Conservation (phyloP, 495 filamentous ascomycete genomes). For the Tuber borchii region DNA sequence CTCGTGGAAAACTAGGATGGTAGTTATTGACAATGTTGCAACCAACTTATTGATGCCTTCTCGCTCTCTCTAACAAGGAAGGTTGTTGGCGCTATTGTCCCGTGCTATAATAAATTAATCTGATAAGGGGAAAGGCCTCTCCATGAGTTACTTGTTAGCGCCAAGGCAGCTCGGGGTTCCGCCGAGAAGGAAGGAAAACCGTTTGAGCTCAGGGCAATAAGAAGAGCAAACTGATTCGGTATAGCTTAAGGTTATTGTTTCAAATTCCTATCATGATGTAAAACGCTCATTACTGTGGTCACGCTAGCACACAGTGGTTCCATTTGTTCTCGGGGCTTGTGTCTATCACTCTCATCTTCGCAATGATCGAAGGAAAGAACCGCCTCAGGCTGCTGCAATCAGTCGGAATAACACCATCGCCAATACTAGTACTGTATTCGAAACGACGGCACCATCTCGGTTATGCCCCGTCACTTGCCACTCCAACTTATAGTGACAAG, state of each 20-base stretch:
- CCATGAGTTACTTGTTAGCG: background rate
- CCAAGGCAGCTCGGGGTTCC: background rate
- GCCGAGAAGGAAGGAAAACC: slow-evolving; percentile 5
- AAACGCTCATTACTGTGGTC: background rate
- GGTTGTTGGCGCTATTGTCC: background rate
- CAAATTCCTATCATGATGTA: background rate
- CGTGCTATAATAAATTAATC: background rate
- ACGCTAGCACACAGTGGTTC: background rate
- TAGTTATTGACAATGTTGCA: background rate
- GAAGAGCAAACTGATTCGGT: background rate
- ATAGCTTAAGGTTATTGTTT: background rate
- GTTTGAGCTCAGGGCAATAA: background rate
- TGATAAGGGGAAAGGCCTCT: background rate
- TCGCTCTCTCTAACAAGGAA: background rate
- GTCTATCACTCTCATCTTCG: background rate
- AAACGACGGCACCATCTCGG: background rate
- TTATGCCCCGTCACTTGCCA: background rate
- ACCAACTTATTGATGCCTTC: background rate
- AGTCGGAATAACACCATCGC: background rate
- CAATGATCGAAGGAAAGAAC: background rate
- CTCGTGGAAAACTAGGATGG: background rate
- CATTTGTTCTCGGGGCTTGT: background rate
- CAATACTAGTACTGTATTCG: background rate
- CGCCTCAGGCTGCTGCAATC: background rate
- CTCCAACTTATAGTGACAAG: background rate